Evolutionary conservation across 495 filamentous ascomycete species (phyloP).

Genomic region (Xanthoparmelia taractica): DNA sequence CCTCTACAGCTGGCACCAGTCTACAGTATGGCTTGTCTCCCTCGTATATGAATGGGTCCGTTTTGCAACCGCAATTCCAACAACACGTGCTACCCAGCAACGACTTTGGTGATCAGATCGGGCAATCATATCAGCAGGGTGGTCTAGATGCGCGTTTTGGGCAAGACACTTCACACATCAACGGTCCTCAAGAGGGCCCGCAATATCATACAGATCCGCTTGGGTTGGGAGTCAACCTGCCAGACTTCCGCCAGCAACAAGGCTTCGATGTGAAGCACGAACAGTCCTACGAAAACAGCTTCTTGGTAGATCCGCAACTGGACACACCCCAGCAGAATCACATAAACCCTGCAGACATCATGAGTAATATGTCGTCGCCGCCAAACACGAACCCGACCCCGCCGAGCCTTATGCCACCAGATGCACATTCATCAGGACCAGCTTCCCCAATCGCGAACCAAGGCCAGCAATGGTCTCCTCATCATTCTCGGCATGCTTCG

Average conservation of each 20-base stretch:
- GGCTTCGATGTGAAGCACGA: constrained; percentile 20
- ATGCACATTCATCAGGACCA: constrained; percentile 38
- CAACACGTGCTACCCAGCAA: constrained; percentile 22
- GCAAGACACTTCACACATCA: constrained; percentile 16
- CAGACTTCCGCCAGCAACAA: constrained; percentile 19
- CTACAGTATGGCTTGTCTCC: constrained; percentile 20
- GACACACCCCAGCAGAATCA: constrained; percentile 32
- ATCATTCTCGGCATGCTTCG: constrained; percentile 72
- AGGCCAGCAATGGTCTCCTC: constrained; percentile 44
- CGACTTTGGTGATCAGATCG: constrained; percentile 19
- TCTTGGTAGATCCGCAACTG: constrained; percentile 42
- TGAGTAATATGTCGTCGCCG: constrained; percentile 63
- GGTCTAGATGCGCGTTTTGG: constrained; percentile 16
- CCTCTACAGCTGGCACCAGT: constrained; percentile 13
- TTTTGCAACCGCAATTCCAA: constrained; percentile 17
- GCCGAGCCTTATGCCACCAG: constrained; percentile 26
- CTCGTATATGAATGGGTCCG: constrained; percentile 22
- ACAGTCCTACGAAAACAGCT: constrained; percentile 15
- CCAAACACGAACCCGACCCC: constrained; percentile 55
- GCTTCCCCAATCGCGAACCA: constrained; percentile 43
- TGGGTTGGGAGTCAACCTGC: constrained; percentile 14
- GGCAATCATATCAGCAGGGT: constrained; percentile 21
- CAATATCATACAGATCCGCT: constrained; percentile 21
- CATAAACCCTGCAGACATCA: constrained; percentile 56
- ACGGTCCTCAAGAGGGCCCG: constrained; percentile 15